phyloP scores from a whole-genome alignment of 2,329 filamentous ascomycete species.

The Paraconiothyrium sp. region DNA sequence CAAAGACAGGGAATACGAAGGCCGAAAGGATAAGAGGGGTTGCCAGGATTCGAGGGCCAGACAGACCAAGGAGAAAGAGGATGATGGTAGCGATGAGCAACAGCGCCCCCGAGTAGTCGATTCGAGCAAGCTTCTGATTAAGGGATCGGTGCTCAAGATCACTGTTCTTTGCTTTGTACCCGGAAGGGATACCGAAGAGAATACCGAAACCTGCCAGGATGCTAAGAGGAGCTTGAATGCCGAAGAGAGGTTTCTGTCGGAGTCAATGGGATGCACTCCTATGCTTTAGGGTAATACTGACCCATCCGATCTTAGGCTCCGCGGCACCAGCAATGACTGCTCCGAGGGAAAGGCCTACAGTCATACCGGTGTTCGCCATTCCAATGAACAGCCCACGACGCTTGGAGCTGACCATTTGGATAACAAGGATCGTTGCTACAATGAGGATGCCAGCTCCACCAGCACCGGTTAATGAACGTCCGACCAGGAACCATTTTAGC shows the following conservation, averaged over 20 bases:
- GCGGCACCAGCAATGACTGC: constrained; percentile 75
- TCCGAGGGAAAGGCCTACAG: constrained; percentile 74
- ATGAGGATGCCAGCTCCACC: constrained; percentile 78
- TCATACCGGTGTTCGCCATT: constrained; percentile 76
- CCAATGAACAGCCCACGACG: constrained; percentile 78
- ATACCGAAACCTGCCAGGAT: constrained; percentile 69
- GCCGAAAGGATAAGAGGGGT: constrained; percentile 69
- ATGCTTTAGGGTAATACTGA: constrained; percentile 50
- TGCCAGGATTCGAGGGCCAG: constrained; percentile 68
- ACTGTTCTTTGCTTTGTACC: constrained; percentile 48
- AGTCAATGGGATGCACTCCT: background rate
- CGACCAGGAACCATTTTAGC: constrained; percentile 72
- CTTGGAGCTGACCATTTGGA: constrained; percentile 75
- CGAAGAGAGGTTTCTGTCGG: constrained; percentile 74
- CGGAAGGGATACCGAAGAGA: constrained; percentile 71
- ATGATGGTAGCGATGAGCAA: constrained; percentile 66
- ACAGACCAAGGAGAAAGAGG: constrained; percentile 76
- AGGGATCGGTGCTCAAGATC: constrained; percentile 50
- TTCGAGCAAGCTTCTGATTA: constrained; percentile 65
- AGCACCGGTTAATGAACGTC: constrained; percentile 72
- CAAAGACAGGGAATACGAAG: constrained; percentile 61
- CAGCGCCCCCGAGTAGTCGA: constrained; percentile 79
- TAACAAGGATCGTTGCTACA: constrained; percentile 76
- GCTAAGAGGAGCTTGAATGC: constrained; percentile 72
- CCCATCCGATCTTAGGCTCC: constrained; percentile 74